Evolutionary conservation across 352 stramenopile genomes (phyloP).

Genomic region (Chrysophaeum taylorii): DNA sequence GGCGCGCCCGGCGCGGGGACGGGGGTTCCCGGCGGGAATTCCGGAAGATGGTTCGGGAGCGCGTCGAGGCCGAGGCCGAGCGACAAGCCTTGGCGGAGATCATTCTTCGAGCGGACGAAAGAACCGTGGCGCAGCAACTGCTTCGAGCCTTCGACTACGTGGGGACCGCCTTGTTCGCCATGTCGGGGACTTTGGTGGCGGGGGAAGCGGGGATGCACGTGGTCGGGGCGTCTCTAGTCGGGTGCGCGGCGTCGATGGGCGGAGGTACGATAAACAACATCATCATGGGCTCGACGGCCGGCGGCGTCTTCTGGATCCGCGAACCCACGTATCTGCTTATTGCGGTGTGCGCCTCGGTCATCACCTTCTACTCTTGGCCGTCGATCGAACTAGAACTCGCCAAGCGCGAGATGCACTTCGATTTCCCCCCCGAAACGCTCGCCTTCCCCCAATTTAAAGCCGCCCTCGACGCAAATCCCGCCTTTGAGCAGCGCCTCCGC

Average conservation of each 20-base stretch:
- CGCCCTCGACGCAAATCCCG: too few relatives aligned
- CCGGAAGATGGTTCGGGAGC: too few relatives aligned
- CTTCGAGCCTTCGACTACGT: slow-evolving; percentile 10
- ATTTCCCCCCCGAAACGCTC: too few relatives aligned
- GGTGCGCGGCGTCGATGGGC: slow-evolving; percentile 20
- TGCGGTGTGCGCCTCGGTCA: slow-evolving; percentile 12
- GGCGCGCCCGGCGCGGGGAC: too few relatives aligned
- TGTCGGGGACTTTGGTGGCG: background rate
- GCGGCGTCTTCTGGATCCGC: slow-evolving; percentile 7
- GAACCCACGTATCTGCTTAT: slow-evolving; percentile 16
- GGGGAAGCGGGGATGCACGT: slow-evolving; percentile 23
- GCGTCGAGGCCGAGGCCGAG: too few relatives aligned
- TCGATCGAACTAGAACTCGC: slow-evolving; percentile 4
- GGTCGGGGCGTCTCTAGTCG: slow-evolving; percentile 21
- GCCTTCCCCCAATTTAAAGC: too few relatives aligned
- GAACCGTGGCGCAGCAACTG: too few relatives aligned
- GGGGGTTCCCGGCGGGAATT: too few relatives aligned
- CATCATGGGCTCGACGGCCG: slow-evolving; percentile 3
- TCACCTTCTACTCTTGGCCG: slow-evolving; percentile 25
- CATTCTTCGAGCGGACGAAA: too few relatives aligned
- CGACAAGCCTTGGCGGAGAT: too few relatives aligned
- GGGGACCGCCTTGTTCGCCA: background rate
- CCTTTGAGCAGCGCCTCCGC: too few relatives aligned
- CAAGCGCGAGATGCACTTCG: too few relatives aligned
- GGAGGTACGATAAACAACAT: slow-evolving; percentile 28